Conservation (phyloP, 78 protist genomes). For the Blattamonas nauphoetae region DNA sequence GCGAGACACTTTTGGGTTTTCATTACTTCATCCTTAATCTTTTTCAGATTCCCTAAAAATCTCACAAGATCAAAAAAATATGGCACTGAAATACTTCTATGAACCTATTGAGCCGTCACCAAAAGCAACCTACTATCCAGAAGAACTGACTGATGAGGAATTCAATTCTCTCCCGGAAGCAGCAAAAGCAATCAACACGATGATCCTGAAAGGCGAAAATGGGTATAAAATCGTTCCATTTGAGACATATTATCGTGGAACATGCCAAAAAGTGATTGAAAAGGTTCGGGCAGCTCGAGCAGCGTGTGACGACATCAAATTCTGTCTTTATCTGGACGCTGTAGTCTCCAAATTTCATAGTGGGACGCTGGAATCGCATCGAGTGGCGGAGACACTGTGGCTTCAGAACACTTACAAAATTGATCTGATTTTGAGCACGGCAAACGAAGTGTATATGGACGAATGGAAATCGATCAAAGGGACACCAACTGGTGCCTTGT, state of each 20-base stretch:
- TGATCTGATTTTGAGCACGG: neutral
- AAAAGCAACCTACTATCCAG: neutral
- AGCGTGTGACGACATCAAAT: neutral
- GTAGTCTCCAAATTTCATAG: neutral
- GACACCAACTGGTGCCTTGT: neutral
- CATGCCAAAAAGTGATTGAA: neutral
- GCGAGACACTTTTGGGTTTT: neutral
- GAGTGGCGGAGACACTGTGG: neutral
- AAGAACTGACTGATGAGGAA: neutral
- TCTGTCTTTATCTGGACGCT: neutral
- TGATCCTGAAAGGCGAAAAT: neutral
- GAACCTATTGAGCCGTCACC: neutral
- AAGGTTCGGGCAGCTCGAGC: neutral
- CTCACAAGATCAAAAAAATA: no score
- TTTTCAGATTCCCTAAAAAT: no score
- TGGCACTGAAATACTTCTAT: no score
- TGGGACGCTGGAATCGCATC: neutral
- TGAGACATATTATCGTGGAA: neutral
- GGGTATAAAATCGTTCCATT: neutral
- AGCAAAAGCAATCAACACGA: neutral
- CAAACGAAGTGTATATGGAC: neutral
- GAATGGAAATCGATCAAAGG: neutral
- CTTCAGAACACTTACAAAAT: neutral
- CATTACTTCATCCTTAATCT: no score
- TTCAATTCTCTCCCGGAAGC: neutral